These are phyloP conservation scores for Micractinium conductrix DNA, from an alignment of 139 green algal species.

Conservation along the genomic window DNA sequence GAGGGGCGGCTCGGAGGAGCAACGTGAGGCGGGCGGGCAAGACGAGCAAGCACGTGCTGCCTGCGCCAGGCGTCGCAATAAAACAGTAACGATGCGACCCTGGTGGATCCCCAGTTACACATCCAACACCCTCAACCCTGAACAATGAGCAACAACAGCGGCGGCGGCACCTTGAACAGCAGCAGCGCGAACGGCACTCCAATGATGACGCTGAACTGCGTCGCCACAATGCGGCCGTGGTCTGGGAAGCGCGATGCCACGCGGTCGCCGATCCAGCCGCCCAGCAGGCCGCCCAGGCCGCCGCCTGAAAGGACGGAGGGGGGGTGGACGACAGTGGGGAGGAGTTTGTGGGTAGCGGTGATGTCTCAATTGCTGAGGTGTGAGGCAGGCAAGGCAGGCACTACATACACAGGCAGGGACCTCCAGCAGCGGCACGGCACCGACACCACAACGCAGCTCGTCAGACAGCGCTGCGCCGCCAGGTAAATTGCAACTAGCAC, in stretches of 20 bases:
- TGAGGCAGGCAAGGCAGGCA: background rate
- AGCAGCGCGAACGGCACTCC: slow-evolving; percentile 46
- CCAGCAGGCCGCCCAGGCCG: slow-evolving; percentile 62
- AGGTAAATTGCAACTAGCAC: too few species aligned
- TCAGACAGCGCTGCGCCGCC: too few species aligned
- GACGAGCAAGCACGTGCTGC: background rate
- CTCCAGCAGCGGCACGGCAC: too few species aligned
- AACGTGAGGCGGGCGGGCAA: background rate
- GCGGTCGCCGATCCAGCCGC: slow-evolving; percentile 74
- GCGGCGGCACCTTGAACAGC: slow-evolving; percentile 42
- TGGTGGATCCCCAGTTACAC: too few species aligned
- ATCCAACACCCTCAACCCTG: too few species aligned
- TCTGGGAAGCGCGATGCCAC: slow-evolving; percentile 55
- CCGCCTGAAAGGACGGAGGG: slow-evolving; percentile 6
- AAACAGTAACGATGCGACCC: too few species aligned
- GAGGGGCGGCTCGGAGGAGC: background rate
- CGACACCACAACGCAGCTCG: too few species aligned
- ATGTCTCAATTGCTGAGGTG: too few species aligned
- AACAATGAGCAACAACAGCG: too few species aligned
- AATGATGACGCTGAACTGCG: slow-evolving; percentile 68
- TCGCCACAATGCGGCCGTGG: slow-evolving; percentile 64
- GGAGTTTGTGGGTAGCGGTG: slow-evolving; percentile 65
- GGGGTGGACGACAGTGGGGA: slow-evolving; percentile 40
- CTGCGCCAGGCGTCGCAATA: too few species aligned
- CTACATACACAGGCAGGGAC: too few species aligned